These are phyloP conservation scores for Moringa oleifera DNA, from an alignment of 345 rosid genomes.

Conservation along the genomic window DNA sequence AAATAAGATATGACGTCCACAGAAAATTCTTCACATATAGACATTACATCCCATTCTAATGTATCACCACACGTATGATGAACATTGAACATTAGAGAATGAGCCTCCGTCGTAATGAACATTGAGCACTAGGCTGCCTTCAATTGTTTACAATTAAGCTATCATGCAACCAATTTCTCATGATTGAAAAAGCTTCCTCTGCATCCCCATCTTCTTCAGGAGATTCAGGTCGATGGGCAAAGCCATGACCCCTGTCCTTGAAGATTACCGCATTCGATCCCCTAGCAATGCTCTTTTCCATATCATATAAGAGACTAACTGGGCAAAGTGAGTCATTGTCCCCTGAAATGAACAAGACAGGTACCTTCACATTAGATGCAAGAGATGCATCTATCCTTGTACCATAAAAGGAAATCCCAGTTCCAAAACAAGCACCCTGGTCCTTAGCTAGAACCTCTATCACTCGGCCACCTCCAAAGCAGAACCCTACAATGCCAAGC, in stretches of 20 bases:
- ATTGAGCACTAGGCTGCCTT: background rate
- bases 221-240: conserved; percentile 66
- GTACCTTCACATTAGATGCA: conserved; percentile 48
- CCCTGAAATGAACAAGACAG: conserved; percentile 70
- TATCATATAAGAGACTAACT: conserved; percentile 33
- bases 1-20: too few relatives aligned
- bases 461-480: conserved; percentile 79
- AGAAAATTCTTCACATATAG: too few relatives aligned
- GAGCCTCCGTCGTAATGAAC: too few relatives aligned
- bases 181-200: conserved; percentile 53
- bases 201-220: conserved; percentile 78
- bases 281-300: conserved; percentile 40
- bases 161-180: conserved; percentile 72
- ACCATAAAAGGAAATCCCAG: conserved; percentile 77
- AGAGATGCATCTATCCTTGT: conserved; percentile 55
- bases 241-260: conserved; percentile 72
- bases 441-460: conserved; percentile 60
- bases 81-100: too few relatives aligned
- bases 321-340: conserved; percentile 68
- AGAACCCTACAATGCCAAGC: conserved; percentile 74
- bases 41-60: too few relatives aligned
- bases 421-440: conserved; percentile 40
- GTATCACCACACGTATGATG: too few relatives aligned
- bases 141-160: conserved; percentile 27
- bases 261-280: conserved; percentile 52